Evolutionary conservation across 2,329 filamentous ascomycete species (phyloP).

Genomic region (Parafenestella ontariensis): DNA sequence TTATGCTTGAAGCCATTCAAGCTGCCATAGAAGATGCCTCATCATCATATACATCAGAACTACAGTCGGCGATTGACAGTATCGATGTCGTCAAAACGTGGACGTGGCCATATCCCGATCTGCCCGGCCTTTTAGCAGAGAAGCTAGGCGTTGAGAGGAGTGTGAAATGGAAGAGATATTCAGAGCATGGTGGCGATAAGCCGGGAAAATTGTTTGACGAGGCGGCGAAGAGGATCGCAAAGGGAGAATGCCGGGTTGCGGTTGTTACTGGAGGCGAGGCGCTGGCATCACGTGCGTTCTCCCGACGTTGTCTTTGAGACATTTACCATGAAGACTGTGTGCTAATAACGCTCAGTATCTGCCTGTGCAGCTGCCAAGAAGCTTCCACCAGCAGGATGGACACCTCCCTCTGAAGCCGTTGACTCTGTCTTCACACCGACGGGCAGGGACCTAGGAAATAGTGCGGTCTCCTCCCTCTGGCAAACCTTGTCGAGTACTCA

Average conservation of each 20-base stretch:
- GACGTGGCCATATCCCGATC: conserved; percentile 70
- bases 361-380: conserved; percentile 60
- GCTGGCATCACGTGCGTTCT: conserved; percentile 62
- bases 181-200: conserved; percentile 69
- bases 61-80: conserved; percentile 62
- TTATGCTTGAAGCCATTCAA: conserved; percentile 65
- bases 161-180: conserved; percentile 58
- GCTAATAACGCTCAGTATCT: conserved; percentile 47
- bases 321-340: background rate
- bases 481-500: conserved; percentile 20
- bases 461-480: conserved; percentile 42
- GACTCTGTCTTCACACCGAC: conserved; percentile 61
- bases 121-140: conserved; percentile 62
- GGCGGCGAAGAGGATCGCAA: conserved; percentile 64
- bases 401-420: conserved; percentile 55
- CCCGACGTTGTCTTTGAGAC: background rate
- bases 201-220: conserved; percentile 69
- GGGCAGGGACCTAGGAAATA: conserved; percentile 52
- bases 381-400: conserved; percentile 68
- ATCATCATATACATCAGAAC: conserved; percentile 35
- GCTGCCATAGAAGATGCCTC: conserved; percentile 61
- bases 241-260: conserved; percentile 62
- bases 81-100: conserved; percentile 67
- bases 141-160: conserved; percentile 56
- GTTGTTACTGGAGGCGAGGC: conserved; percentile 71